A percentile compares a stretch with the other conserved stretches of the same genome.
Conservation (phyloP, 768 basidiomycete species). For the Tubosaeta brunneosetosa region DNA sequence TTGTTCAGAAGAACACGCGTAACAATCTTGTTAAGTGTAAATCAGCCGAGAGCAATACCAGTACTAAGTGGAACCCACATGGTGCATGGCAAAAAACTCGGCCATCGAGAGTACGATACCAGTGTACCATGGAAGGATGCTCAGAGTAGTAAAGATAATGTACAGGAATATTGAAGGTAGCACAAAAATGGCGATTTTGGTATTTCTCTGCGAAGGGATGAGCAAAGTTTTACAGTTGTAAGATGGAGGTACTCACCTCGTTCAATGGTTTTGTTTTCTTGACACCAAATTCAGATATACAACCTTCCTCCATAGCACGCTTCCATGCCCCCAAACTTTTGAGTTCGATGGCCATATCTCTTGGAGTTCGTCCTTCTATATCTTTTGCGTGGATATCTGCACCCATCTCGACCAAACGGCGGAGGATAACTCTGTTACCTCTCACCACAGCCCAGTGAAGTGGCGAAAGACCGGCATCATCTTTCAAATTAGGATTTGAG, state of each 20-base stretch:
- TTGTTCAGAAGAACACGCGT: conserved; percentile 83
- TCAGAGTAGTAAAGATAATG: conserved; percentile 79
- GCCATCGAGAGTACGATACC: conserved; percentile 78
- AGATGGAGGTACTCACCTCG: conserved; percentile 47
- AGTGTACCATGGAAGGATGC: conserved; percentile 86
- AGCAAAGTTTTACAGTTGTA: neutral
- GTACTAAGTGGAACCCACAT: conserved; percentile 50
- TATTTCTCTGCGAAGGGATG: conserved; percentile 56
- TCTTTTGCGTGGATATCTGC: conserved; percentile 80
- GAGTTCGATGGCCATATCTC: conserved; percentile 92
- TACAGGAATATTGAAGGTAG: conserved; percentile 78
- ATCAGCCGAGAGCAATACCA: neutral
- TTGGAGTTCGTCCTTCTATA: conserved; percentile 77
- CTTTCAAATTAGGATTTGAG: conserved; percentile 70
- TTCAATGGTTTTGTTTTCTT: conserved; percentile 63
- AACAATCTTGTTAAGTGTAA: conserved; percentile 52
- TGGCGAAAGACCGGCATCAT: conserved; percentile 80
- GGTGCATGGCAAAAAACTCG: conserved; percentile 91
- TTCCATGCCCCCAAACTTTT: conserved; percentile 90
- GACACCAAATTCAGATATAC: conserved; percentile 70
- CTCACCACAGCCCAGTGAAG: conserved; percentile 98
- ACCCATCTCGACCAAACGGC: conserved; percentile 79
- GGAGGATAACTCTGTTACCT: conserved; percentile 85
- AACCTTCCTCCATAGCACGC: conserved; percentile 83
- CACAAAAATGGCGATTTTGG: conserved; percentile 71